Conservation (phyloP, 768 basidiomycete species). For the Leccinum barrowsii region DNA sequence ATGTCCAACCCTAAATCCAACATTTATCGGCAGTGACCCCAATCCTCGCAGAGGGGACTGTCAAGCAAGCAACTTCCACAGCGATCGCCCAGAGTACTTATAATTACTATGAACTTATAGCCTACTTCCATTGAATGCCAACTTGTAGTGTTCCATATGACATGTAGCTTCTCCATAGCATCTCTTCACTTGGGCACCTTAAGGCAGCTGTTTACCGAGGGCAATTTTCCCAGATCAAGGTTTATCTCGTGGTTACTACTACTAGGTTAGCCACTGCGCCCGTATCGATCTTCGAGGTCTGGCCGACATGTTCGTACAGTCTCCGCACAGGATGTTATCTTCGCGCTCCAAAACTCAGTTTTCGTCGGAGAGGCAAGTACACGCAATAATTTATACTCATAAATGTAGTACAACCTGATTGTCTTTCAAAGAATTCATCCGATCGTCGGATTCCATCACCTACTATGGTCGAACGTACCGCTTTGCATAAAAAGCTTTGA, state of each 20-base stretch:
- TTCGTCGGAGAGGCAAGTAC: background rate
- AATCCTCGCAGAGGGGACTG: too few relatives aligned
- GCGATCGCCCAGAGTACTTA: too few relatives aligned
- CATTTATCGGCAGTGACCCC: too few relatives aligned
- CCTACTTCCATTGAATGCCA: too few relatives aligned
- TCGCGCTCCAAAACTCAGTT: background rate
- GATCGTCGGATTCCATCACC: background rate
- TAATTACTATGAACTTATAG: too few relatives aligned
- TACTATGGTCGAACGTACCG: slow-evolving; percentile 7
- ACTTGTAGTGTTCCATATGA: too few relatives aligned
- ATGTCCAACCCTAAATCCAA: too few relatives aligned
- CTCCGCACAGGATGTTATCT: background rate
- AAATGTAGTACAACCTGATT: background rate
- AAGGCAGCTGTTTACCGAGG: background rate
- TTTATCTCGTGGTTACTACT: too few relatives aligned
- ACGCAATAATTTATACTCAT: background rate
- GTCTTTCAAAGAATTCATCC: background rate
- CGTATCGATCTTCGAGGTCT: background rate
- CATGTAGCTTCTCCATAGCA: too few relatives aligned
- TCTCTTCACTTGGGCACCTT: background rate
- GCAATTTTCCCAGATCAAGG: background rate
- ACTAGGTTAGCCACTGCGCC: background rate
- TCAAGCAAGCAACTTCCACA: too few relatives aligned
- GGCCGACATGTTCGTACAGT: background rate
- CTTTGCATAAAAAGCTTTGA: slow-evolving; percentile 1